These are phyloP conservation scores for Penicillium janthinellum DNA, from an alignment of 2,329 filamentous ascomycete genomes.

Conservation along the genomic window DNA sequence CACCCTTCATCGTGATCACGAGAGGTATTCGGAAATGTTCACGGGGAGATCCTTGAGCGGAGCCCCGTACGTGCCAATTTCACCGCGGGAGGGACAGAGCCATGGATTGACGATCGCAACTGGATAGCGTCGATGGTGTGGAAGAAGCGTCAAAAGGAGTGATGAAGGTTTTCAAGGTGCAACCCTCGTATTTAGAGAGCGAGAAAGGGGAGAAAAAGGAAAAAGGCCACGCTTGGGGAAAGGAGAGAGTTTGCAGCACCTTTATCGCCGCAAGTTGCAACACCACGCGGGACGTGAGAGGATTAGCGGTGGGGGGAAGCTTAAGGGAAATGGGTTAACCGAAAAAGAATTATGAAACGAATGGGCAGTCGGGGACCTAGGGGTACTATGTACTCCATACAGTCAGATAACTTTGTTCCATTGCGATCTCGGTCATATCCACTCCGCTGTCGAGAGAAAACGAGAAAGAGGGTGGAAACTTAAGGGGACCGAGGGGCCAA, in stretches of 20 bases:
- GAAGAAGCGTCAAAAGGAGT: not conserved
- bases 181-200: not conserved
- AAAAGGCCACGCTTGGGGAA: not conserved
- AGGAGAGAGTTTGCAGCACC: not conserved
- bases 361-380: not conserved
- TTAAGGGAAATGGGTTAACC: not conserved
- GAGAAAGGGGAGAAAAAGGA: conserved; percentile 2
- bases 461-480: not conserved
- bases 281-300: not conserved
- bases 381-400: not conserved
- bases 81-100: conserved; percentile 10
- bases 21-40: not conserved
- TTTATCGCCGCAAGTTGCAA: not conserved
- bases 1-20: conserved; percentile 34
- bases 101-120: conserved; percentile 10
- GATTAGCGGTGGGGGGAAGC: not conserved
- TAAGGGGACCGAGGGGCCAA: conserved; percentile 3
- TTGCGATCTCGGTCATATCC: conserved; percentile 6
- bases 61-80: conserved; percentile 12
- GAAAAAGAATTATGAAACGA: not conserved
- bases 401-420: not conserved
- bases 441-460: not conserved
- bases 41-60: conserved; percentile 5
- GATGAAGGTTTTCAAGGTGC: not conserved
- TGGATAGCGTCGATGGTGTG: not conserved